Evolutionary conservation across 768 basidiomycete species (phyloP), one percentile per base, ranked within the genome.

Genomic region (Artomyces pyxidatus): DNA sequence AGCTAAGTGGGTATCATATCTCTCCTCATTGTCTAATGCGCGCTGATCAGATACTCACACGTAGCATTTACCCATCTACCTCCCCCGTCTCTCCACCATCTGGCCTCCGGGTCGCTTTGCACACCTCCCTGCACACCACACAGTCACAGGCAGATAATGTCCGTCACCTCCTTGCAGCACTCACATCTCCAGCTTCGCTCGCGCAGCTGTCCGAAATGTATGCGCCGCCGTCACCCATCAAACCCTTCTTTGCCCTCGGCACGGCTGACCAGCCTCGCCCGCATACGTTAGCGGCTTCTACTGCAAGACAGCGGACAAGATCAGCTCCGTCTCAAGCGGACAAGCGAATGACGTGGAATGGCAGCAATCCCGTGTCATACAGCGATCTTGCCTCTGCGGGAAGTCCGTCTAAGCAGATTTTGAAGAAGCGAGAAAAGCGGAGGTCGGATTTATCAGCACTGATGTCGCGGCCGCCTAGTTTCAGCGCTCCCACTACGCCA

Each of bases 161-260:
- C 54, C 84, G 89, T 27, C 81, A 83, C 43, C 75, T 90, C 3
- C 75, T 92, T 42, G 75, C 82, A 6, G 88, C 88, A 12, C 76
- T 92, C 40, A 83, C 88, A 0, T 78, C 76, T 6, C 82, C 85
- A 6, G 62, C 74, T 12, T 81, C 86, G 55, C 69, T 89, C n/a
- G 73, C 82, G 9, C 88, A 87, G 60, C 72, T 92, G 10, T 71
- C 85, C 10, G 88, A 88, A 65, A 92, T 92, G 89, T 92, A 92
- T 63, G 86, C 87, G 0, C 88, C 89, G 5, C 76, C 87, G 0
- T 86, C 83, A 0, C 83, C 85, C 3, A 52, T 60, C 11, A 59
- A 59, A 11, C 55, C 62, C 52, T 29, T 64, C 56, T 55, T 62
- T 61, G 23, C 52, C 25, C 23, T 70, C 53, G 58, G 51, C 53